Evolutionary conservation across 352 stramenopile genomes (phyloP).

Genomic region (Phytopythium ostracodes): DNA sequence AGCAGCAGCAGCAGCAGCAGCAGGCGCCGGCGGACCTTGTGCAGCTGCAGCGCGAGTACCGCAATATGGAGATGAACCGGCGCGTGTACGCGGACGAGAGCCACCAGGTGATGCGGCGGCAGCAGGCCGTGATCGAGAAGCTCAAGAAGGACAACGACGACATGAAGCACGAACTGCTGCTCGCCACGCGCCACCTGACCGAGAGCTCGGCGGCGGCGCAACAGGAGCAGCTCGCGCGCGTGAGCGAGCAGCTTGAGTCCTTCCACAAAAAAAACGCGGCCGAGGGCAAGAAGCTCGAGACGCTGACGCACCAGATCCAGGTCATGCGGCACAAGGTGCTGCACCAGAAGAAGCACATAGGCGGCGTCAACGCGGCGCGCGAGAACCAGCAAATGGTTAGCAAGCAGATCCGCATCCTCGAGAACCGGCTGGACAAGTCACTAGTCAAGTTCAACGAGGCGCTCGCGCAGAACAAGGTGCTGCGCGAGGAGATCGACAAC

Average conservation of each 20-base stretch:
- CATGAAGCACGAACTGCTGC: constrained; percentile 87
- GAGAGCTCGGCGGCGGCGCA: constrained; percentile 78
- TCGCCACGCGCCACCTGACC: constrained; percentile 86
- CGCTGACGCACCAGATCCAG: constrained; percentile 86
- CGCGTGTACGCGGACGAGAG: constrained; percentile 93
- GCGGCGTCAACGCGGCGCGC: constrained; percentile 93
- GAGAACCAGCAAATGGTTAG: constrained; percentile 95
- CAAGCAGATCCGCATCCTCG: constrained; percentile 96
- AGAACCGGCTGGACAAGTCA: constrained; percentile 96
- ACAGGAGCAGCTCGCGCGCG: constrained; percentile 68
- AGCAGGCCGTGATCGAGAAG: constrained; percentile 91
- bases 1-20: constrained; percentile 23
- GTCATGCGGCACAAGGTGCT: constrained; percentile 86
- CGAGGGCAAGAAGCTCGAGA: constrained; percentile 84
- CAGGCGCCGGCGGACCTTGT: constrained; percentile 64
- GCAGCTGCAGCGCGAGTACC: constrained; percentile 94
- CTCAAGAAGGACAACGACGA: constrained; percentile 82
- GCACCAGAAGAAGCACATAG: constrained; percentile 93
- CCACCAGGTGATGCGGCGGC: constrained; percentile 92
- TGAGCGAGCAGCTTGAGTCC: constrained; percentile 90
- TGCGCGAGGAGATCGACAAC: constrained; percentile 93
- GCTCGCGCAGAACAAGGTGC: constrained; percentile 89
- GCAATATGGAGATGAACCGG: constrained; percentile 97
- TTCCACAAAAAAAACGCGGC: constrained; percentile 82
- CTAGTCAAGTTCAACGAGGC: constrained; percentile 97